Evolutionary conservation across 106 monocot genomes (phyloP).

Genomic region (Phalaenopsis aphrodite): DNA sequence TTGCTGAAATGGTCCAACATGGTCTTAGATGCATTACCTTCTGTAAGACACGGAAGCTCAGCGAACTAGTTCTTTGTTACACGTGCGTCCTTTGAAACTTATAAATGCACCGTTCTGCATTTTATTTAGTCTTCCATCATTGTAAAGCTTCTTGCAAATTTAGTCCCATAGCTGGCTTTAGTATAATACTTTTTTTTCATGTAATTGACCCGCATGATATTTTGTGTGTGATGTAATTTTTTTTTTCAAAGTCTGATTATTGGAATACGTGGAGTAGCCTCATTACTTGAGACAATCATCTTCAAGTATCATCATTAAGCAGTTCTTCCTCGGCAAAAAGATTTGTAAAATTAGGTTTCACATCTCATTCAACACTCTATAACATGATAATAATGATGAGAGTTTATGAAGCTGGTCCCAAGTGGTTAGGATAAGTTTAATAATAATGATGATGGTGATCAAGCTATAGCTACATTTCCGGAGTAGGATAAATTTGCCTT

Average conservation of each 20-base stretch:
- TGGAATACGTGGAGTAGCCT: neutral
- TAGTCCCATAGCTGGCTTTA: neutral
- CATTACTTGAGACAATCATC: neutral
- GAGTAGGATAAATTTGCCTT: neutral
- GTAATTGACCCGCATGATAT: neutral
- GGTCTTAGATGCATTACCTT: constrained; percentile 90
- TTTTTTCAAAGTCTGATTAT: neutral
- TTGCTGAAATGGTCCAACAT: constrained; percentile 95
- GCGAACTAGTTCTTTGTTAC: constrained; percentile 78
- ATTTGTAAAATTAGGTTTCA: neutral
- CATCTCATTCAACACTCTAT: neutral
- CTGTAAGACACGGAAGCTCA: constrained; percentile 87
- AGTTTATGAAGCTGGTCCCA: neutral
- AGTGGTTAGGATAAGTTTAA: neutral
- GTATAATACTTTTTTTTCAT: neutral
- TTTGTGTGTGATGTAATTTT: neutral
- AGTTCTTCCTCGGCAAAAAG: neutral
- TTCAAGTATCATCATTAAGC: neutral
- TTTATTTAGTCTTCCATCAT: neutral
- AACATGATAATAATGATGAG: neutral
- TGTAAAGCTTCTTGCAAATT: neutral
- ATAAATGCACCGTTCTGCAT: neutral
- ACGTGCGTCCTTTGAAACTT: constrained; percentile 45
- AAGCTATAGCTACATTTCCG: neutral
- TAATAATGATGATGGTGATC: neutral